Evolutionary conservation across 164 flowering plant genomes (phyloP).

Genomic region (Macadamia integrifolia): DNA sequence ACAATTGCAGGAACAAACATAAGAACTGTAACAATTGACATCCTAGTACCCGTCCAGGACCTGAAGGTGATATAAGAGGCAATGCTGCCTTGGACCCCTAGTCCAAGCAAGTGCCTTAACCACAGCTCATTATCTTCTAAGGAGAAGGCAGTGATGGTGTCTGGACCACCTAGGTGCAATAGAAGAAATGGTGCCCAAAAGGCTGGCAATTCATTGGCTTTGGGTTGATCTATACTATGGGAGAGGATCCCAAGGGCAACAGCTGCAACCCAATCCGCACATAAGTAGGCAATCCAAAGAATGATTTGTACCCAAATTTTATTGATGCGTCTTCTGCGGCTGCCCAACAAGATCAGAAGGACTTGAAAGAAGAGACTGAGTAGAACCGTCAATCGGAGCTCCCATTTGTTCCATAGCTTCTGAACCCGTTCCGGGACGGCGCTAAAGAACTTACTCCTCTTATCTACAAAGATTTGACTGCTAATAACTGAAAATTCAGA

Average conservation of each 20-base stretch:
- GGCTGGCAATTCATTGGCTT: background rate
- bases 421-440: background rate
- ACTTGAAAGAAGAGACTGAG: slow-evolving; percentile 9
- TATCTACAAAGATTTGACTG: too few species aligned
- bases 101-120: background rate
- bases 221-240: background rate
- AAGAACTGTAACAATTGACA: slow-evolving; percentile 12
- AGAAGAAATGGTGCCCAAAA: background rate
- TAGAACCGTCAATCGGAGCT: slow-evolving; percentile 8
- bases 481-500: too few species aligned
- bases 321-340: background rate
- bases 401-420: slow-evolving; percentile 12
- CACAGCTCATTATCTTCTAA: background rate
- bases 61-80: background rate
- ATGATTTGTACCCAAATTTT: background rate
- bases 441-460: too few species aligned
- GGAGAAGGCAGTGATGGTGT: background rate
- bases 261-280: slow-evolving; percentile 14
- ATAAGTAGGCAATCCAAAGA: slow-evolving; percentile 14
- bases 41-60: background rate
- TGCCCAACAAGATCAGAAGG: slow-evolving; percentile 8
- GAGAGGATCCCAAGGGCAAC: slow-evolving; percentile 10
- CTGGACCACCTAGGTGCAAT: background rate
- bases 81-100: background rate
- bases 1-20: slow-evolving; percentile 30